These are phyloP conservation scores for Myxozyma mucilagina DNA, from an alignment of 805 yeast species.

Conservation along the genomic window DNA sequence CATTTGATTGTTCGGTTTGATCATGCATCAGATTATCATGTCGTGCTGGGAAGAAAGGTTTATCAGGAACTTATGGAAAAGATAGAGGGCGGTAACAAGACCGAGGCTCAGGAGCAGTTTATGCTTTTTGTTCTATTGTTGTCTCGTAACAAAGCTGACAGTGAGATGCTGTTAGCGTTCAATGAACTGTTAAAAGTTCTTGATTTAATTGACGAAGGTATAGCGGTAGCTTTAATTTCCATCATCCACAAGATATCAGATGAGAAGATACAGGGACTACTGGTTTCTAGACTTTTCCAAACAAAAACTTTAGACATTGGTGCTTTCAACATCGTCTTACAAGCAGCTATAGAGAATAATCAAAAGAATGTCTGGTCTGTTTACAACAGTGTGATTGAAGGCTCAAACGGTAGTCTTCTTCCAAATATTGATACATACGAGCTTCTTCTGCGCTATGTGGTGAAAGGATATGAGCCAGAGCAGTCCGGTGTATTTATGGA, in stretches of 20 bases:
- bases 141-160: slow-evolving; percentile 25
- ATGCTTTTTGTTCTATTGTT: slow-evolving; percentile 20
- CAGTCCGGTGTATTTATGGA: slow-evolving; percentile 16
- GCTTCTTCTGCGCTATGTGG: slow-evolving; percentile 26
- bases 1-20: slow-evolving; percentile 11
- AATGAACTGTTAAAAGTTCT: slow-evolving; percentile 14
- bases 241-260: slow-evolving; percentile 23
- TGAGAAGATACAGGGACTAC: slow-evolving; percentile 13
- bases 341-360: slow-evolving; percentile 24
- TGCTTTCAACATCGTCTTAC: slow-evolving; percentile 27
- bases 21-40: slow-evolving; percentile 20
- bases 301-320: slow-evolving; percentile 11
- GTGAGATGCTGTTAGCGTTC: slow-evolving; percentile 26
- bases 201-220: slow-evolving; percentile 11
- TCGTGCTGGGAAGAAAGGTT: slow-evolving; percentile 25
- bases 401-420: neutral
- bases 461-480: slow-evolving; percentile 13
- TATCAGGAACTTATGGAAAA: slow-evolving; percentile 13
- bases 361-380: slow-evolving; percentile 21
- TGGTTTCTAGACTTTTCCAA: slow-evolving; percentile 17
- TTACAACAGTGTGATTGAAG: slow-evolving; percentile 4
- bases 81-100: neutral
- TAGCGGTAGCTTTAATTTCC: slow-evolving; percentile 25
- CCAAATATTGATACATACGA: slow-evolving; percentile 31
- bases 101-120: slow-evolving; percentile 21